These are phyloP conservation scores for Ophiocordyceps camponoti-saundersi DNA, from an alignment of 2,329 filamentous ascomycete species.

Conservation along the genomic window DNA sequence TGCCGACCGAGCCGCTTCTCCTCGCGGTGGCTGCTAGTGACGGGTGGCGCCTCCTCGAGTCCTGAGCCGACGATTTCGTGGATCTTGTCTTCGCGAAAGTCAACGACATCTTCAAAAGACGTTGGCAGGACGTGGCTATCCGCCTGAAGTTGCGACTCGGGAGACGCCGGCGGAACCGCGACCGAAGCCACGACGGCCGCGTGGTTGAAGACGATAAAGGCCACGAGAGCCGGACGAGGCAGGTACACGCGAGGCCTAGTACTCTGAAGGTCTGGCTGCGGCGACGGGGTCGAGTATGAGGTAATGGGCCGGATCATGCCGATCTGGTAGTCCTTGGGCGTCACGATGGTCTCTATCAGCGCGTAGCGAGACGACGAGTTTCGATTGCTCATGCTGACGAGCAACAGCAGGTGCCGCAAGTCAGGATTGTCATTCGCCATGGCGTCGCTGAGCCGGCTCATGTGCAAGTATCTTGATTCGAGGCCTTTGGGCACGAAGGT, in stretches of 20 bases:
- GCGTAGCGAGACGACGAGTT: slow-evolving; percentile 44
- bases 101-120: slow-evolving; percentile 73
- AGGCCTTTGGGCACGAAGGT: slow-evolving; percentile 43
- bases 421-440: slow-evolving; percentile 31
- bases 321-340: slow-evolving; percentile 34
- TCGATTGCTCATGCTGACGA: slow-evolving; percentile 39
- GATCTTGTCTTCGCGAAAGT: slow-evolving; percentile 50
- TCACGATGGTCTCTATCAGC: slow-evolving; percentile 54
- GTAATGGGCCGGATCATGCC: slow-evolving; percentile 52
- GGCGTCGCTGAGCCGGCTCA: slow-evolving; percentile 33
- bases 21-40: slow-evolving; percentile 16
- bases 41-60: slow-evolving; percentile 36
- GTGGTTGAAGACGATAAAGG: slow-evolving; percentile 65
- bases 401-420: slow-evolving; percentile 41
- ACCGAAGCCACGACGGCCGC: slow-evolving; percentile 67
- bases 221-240: slow-evolving; percentile 62
- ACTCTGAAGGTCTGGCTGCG: slow-evolving; percentile 18
- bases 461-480: slow-evolving; percentile 29
- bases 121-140: slow-evolving; percentile 46
- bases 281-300: slow-evolving; percentile 39
- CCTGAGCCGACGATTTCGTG: slow-evolving; percentile 49
- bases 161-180: slow-evolving; percentile 46
- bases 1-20: slow-evolving; percentile 31
- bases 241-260: slow-evolving; percentile 52
- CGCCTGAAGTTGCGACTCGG: slow-evolving; percentile 57